A percentile compares a stretch with the other conserved stretches of the same genome.
Evolutionary conservation across 2,329 filamentous ascomycete genomes (phyloP).

Genomic region (Sphaerulina vaccinii): DNA sequence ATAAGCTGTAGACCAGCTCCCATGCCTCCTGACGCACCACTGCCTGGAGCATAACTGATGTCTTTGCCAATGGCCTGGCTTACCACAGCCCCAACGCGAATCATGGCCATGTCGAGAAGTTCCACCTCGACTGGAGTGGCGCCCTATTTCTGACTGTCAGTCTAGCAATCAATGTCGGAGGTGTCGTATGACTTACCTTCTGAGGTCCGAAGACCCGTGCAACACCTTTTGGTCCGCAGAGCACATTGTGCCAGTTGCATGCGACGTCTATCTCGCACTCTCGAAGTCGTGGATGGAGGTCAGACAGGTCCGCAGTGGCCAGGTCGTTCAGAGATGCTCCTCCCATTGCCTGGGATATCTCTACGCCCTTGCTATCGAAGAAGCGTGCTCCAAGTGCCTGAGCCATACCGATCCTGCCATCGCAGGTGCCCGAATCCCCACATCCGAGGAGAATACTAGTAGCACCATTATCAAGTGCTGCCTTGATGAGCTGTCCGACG

Average conservation of each 20-base stretch:
- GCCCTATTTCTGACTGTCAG: too few relatives aligned
- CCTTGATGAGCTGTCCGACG: constrained; percentile 50
- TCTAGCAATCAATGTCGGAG: too few relatives aligned
- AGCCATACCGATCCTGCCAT: constrained; percentile 55
- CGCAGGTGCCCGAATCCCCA: constrained; percentile 56
- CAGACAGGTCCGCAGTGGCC: constrained; percentile 42
- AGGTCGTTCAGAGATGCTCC: constrained; percentile 43
- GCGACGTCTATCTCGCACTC: constrained; percentile 49
- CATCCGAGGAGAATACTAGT: constrained; percentile 52
- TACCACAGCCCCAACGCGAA: constrained; percentile 43
- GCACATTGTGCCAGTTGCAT: constrained; percentile 54
- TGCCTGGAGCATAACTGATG: constrained; percentile 45
- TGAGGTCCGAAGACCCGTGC: constrained; percentile 54
- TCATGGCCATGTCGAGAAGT: constrained; percentile 45
- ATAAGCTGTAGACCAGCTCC: constrained; percentile 53
- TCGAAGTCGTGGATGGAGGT: constrained; percentile 42
- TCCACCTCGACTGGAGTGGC: constrained; percentile 47
- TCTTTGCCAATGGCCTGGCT: constrained; percentile 38
- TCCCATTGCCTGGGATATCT: constrained; percentile 43
- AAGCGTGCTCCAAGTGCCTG: constrained; percentile 53
- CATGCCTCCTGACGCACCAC: constrained; percentile 54
- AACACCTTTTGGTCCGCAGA: constrained; percentile 51
- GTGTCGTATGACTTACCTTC: too few relatives aligned
- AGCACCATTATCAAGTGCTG: constrained; percentile 49
- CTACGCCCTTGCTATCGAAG: constrained; percentile 40